phyloP scores from a whole-genome alignment of 1,284 basidiomycete genomes.

The Ceratobasidium sp. region DNA sequence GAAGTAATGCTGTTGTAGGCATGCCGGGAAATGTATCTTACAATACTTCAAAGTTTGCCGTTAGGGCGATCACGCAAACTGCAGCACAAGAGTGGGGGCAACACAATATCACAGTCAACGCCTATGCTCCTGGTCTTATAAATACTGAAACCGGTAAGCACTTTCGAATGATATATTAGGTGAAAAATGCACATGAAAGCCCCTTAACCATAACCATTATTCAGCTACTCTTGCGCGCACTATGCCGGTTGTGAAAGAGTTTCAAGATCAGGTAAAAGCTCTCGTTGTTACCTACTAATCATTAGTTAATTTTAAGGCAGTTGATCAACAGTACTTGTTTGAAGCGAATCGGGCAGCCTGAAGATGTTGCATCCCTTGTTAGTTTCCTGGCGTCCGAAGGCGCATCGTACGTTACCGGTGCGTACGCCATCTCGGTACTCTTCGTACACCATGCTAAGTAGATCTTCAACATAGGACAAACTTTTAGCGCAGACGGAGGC shows the following conservation, averaged over 20 bases:
- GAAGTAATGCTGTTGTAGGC: too few relatives aligned
- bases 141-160: slow-evolving; percentile 47
- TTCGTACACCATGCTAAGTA: too few relatives aligned
- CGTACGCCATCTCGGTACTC: slow-evolving; percentile 16
- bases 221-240: slow-evolving; percentile 4
- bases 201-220: neutral
- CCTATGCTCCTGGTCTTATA: slow-evolving; percentile 49
- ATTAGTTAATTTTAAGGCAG: too few relatives aligned
- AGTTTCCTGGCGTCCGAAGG: slow-evolving; percentile 51
- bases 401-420: slow-evolving; percentile 52
- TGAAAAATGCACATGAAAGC: too few relatives aligned
- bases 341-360: slow-evolving; percentile 48
- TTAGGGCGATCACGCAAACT: slow-evolving; percentile 55
- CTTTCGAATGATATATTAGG: neutral
- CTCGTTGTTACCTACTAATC: too few relatives aligned
- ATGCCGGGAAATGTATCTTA: slow-evolving; percentile 44
- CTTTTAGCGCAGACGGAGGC: neutral
- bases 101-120: slow-evolving; percentile 49
- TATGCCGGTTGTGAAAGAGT: slow-evolving; percentile 14
- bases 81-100: slow-evolving; percentile 53
- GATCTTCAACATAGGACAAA: neutral
- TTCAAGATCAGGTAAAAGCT: slow-evolving; percentile 37
- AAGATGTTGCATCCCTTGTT: slow-evolving; percentile 37
- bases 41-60: slow-evolving; percentile 55
- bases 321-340: neutral